Evolutionary conservation across 177 flowering plant species (phyloP).

Genomic region (Vitis hybrid): DNA sequence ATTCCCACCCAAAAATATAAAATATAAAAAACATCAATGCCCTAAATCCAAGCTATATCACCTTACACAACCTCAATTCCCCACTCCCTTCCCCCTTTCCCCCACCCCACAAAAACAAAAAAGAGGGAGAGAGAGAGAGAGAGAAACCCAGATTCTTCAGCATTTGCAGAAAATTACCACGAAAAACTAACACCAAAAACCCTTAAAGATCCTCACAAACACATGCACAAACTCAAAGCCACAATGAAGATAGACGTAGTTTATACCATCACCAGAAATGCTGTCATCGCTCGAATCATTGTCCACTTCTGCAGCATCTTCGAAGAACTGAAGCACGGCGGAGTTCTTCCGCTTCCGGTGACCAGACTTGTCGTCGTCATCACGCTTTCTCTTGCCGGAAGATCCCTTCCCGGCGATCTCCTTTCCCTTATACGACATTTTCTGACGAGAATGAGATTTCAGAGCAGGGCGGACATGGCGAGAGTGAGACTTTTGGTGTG

Average conservation of each 20-base stretch:
- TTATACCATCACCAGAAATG: constrained; percentile 28
- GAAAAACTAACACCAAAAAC: background rate
- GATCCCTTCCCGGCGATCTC: constrained; percentile 30
- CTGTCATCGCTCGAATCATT: constrained; percentile 30
- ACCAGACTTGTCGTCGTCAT: constrained; percentile 30
- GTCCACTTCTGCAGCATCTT: constrained; percentile 47
- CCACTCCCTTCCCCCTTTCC: too few relatives aligned
- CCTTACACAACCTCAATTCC: too few relatives aligned
- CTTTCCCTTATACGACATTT: constrained; percentile 45
- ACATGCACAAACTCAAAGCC: too few relatives aligned
- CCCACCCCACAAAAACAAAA: too few relatives aligned
- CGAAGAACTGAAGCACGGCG: constrained; percentile 72
- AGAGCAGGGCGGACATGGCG: background rate
- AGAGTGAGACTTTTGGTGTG: too few relatives aligned
- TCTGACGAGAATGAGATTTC: background rate
- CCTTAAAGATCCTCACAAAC: background rate
- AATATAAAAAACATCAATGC: too few relatives aligned
- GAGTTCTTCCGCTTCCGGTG: constrained; percentile 39
- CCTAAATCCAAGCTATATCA: too few relatives aligned
- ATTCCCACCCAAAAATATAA: too few relatives aligned
- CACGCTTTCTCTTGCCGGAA: constrained; percentile 46
- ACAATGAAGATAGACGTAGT: background rate
- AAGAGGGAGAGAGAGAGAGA: too few relatives aligned
- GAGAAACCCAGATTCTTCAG: background rate
- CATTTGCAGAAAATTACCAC: background rate